Conservation (phyloP, 805 yeast genomes). For the Cyberlindnera meyerae region DNA sequence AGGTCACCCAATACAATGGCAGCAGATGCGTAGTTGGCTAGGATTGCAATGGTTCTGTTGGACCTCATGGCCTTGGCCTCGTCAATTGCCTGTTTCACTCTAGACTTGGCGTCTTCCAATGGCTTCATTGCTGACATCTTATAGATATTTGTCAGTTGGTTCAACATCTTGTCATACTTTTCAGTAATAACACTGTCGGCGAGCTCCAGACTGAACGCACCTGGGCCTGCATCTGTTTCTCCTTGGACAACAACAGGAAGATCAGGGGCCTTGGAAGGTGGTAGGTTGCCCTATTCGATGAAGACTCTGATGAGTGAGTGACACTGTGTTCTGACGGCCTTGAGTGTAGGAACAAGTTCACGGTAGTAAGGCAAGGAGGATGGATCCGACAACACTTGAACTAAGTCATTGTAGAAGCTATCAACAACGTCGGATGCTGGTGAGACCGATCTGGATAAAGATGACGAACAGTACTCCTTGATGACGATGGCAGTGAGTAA, state of each 20-base stretch:
- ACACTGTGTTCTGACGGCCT: slow-evolving; percentile 83
- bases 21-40: slow-evolving; percentile 77
- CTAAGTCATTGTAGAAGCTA: slow-evolving; percentile 25
- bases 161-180: slow-evolving; percentile 60
- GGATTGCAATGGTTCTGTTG: slow-evolving; percentile 52
- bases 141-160: slow-evolving; percentile 58
- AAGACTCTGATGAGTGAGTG: slow-evolving; percentile 76
- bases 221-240: slow-evolving; percentile 89
- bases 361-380: slow-evolving; percentile 54
- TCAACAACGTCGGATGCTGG: slow-evolving; percentile 27
- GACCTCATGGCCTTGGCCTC: slow-evolving; percentile 55
- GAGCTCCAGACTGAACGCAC: slow-evolving; percentile 75
- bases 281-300: slow-evolving; percentile 67
- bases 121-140: slow-evolving; percentile 68
- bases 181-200: slow-evolving; percentile 69
- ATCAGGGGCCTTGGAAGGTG: slow-evolving; percentile 69
- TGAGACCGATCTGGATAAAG: slow-evolving; percentile 14
- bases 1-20: slow-evolving; percentile 55
- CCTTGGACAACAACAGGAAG: slow-evolving; percentile 91
- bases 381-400: slow-evolving; percentile 37
- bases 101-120: slow-evolving; percentile 70
- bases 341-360: slow-evolving; percentile 81
- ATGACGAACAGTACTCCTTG: slow-evolving; percentile 54
- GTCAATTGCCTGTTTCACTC: slow-evolving; percentile 59
- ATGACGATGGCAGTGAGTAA: slow-evolving; percentile 63